Evolutionary conservation across 768 basidiomycete species (phyloP), one percentile per base, ranked within the genome.

Genomic region (Galerina sulciceps): DNA sequence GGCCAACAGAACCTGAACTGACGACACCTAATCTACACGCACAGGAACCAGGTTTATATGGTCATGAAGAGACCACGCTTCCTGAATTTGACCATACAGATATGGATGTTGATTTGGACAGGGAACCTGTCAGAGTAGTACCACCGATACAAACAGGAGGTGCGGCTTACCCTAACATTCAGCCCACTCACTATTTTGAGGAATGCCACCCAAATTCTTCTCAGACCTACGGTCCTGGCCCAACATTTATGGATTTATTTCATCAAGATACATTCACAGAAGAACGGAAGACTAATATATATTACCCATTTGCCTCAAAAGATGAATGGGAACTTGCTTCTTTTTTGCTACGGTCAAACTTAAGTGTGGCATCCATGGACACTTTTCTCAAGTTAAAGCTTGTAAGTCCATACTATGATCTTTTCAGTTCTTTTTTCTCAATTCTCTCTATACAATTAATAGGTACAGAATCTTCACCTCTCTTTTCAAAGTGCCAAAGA

Each of bases 231-330:
- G 63, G 66, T 6, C 34, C 35, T 13, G 71, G 64, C 1, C 36
- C 45, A 36, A 69, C 62, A 1, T 73, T 75, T 46, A 62, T 72
- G 60, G 65, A 71, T 34, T 18, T 55, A 13, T 73, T 75, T 46
- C 38, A 71, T 42, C 15, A 34, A 13, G 72, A 76, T 47, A 11
- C 60, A 31, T 58, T 65, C 60, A 60, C 71, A 6, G 26, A 52
- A 1, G n/a, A 67, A 22, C 31, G 69, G 10, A 47, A 23, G 15
- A 18, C 59, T 0, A 75, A 73, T 67, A 0, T 68, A 0, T 75
- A 67, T 50, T 76, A 73, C 49, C 76, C 72, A 17, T 78, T 73
- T 58, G 58, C 65, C 6, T 67, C 65, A n/a, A n/a, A n/a, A n/a
- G n/a, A n/a, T n/a, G n/a, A n/a, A n/a, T n/a, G n/a, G n/a, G n/a